Evolutionary conservation across 495 filamentous ascomycete species (phyloP), one percentile per base, ranked within the genome.

Genomic region (Podospora didyma): DNA sequence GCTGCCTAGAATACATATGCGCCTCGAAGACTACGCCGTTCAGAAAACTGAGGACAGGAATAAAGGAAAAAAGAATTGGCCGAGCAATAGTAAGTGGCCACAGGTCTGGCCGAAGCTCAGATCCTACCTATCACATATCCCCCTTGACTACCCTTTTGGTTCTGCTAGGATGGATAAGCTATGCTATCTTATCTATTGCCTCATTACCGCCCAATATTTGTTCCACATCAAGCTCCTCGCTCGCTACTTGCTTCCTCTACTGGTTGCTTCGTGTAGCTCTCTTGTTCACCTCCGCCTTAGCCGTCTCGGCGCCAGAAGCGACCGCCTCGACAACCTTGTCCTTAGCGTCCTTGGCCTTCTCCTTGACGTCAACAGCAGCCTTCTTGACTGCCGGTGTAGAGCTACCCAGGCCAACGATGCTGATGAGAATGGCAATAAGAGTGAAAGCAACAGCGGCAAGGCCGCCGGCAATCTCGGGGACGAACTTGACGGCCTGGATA

Each of bases 391-490:
- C 67, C 9, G 75, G 74, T 14, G 76, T 61, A 31, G 73, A 61
- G 49, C 74, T 65, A 28, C 68, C 68, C 23, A 70, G 57, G 41
- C 61, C 59, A 46, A 80, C 63, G 51, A 84, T 59, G 54, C 85
- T 80, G 49, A 88, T 73, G 50, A 92, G 67, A 57, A 96, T 60
- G 54, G 86, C 80, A 46, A 92, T 73, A 61, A 95, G 68, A 47
- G 87, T 84, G 52, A 88, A 71, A 49, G 85, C 69, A 58, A 92
- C 64, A 51, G 86, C 87, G 66, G 77, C 83, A 65, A 96, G 71
- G 62, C 85, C 87, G 69, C 86, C 92, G 59, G 90, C 90, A 63
- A 96, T 84, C 71, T 96, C 95, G 57, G 95, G 95, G 50, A 95
- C 86, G 60, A 88, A 89, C 78, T 92, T 91, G 74, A 93, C 80